Evolutionary conservation across 1,139 yeast genomes (phyloP), one percentile per base, ranked within the genome.

Genomic region (Blastobotrys apis): DNA sequence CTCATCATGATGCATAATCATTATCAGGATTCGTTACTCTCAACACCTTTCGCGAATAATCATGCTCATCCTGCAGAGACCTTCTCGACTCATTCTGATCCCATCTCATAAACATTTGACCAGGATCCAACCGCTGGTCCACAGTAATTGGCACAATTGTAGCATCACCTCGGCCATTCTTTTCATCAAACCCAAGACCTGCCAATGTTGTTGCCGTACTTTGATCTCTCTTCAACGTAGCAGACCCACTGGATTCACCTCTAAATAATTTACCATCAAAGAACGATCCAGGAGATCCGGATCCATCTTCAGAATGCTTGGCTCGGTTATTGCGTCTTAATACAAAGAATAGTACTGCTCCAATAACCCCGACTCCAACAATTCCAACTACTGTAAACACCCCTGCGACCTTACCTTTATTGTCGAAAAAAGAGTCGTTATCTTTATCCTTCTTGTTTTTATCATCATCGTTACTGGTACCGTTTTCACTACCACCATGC

Each of bases 1-100:
- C n/a, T 29, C 6, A 29, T 15, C 17, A 4, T 5, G 9, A 16
- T 32, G 21, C 34, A 32, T 32, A 5, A 15, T 13, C 34, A 17
- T 16, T 6, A 21, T 47, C 50, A 5, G 85, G 86, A 63, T 84
- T 84, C n/a, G 83, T 75, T 27, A 84, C 81, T 45, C 82, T 73
- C 47, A 85, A 67, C 12, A 80, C 82, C 51, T 80, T 74, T 47
- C 94, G 69, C 5, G 86, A 78, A 62, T 84, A 84, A 60, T 84
- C 94, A 47, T 73, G 69, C 51, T 84, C 83, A 60, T 85, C 94
- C 32, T 80, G 83, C 45, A 85, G 66, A n/a, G 85, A 76, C 51
- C 77, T 71, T 46, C 74, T 69, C 17, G 87, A 79, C 47, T 73
- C 75, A 56, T 75, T 77, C 47, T 72, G 73, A 55, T 68, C 79